Conservation (phyloP, 2,329 filamentous ascomycete genomes). For the Fusarium nematophilum region DNA sequence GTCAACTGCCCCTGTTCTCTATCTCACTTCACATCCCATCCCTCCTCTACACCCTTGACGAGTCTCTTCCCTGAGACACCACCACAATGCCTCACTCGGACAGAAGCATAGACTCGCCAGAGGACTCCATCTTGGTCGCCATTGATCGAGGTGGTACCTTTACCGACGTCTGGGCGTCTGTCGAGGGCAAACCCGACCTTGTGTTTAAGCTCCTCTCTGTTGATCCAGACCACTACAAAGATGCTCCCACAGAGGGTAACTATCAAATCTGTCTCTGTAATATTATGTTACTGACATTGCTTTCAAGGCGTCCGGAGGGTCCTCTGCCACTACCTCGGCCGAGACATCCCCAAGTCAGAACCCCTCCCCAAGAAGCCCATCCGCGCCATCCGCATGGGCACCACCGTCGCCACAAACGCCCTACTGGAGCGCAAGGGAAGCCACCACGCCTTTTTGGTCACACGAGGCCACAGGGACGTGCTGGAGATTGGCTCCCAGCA, state of each 20-base stretch:
- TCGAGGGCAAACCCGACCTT: conserved; percentile 16
- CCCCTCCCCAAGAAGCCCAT: conserved; percentile 50
- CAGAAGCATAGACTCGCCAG: neutral
- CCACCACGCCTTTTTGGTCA: conserved; percentile 75
- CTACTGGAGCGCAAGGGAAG: conserved; percentile 79
- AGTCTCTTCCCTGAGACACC: too few species aligned
- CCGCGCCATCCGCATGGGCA: conserved; percentile 80
- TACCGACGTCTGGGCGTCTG: conserved; percentile 21
- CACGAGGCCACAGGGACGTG: conserved; percentile 77
- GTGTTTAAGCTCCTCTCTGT: conserved; percentile 50
- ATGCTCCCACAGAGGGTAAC: conserved; percentile 76
- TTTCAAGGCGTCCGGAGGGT: conserved; percentile 19
- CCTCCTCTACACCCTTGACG: neutral
- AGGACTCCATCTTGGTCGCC: conserved; percentile 13
- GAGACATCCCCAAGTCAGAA: conserved; percentile 43
- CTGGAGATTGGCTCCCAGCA: conserved; percentile 79
- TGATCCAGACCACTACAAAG: conserved; percentile 76
- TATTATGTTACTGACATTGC: too few species aligned
- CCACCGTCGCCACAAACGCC: conserved; percentile 77
- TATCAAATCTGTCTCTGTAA: too few species aligned
- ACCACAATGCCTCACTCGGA: neutral
- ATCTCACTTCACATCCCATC: neutral
- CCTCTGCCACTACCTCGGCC: conserved; percentile 4
- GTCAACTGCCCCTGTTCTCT: too few species aligned
- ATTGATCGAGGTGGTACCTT: conserved; percentile 25